Percentiles rank a stretch among this genome's conserved stretches.
These are phyloP conservation scores for Calonectria leucothoes DNA, from an alignment of 2,329 filamentous ascomycete species.

Conservation along the genomic window DNA sequence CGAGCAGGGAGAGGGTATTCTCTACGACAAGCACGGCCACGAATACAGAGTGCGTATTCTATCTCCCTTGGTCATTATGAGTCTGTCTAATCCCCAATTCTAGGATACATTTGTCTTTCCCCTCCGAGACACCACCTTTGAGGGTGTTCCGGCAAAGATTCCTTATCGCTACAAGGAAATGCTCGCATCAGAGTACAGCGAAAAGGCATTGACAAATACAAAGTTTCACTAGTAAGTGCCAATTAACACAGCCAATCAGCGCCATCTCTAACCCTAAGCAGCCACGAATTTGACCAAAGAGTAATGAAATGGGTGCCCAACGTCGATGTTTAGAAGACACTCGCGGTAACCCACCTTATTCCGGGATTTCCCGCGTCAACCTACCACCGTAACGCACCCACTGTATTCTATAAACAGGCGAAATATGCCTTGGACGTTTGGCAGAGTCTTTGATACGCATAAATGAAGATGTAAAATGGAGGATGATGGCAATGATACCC, in stretches of 20 bases:
- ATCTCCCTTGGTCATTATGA: neutral
- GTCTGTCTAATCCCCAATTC: neutral
- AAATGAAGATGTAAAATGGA: neutral
- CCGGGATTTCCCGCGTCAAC: neutral
- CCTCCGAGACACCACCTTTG: constrained; percentile 75
- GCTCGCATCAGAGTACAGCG: constrained; percentile 67
- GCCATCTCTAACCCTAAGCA: constrained; percentile 36
- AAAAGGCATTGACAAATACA: constrained; percentile 61
- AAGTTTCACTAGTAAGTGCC: constrained; percentile 63
- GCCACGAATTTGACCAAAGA: constrained; percentile 55
- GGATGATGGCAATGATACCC: constrained; percentile 24
- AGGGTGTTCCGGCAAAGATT: constrained; percentile 74
- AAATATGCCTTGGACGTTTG: neutral
- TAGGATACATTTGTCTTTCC: constrained; percentile 73
- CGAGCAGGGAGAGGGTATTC: constrained; percentile 55
- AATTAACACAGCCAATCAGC: too few species aligned
- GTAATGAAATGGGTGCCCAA: constrained; percentile 48
- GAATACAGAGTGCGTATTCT: constrained; percentile 55
- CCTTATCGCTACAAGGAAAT: constrained; percentile 72
- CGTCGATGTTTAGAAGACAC: neutral
- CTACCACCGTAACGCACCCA: neutral
- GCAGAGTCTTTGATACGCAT: constrained; percentile 3
- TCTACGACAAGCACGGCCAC: constrained; percentile 64
- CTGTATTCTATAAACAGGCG: neutral
- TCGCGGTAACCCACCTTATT: neutral